A percentile compares a stretch with the other conserved stretches of the same genome.
phyloP scores from a whole-genome alignment of 2,329 filamentous ascomycete genomes.

The Sclerotinia subarctica region DNA sequence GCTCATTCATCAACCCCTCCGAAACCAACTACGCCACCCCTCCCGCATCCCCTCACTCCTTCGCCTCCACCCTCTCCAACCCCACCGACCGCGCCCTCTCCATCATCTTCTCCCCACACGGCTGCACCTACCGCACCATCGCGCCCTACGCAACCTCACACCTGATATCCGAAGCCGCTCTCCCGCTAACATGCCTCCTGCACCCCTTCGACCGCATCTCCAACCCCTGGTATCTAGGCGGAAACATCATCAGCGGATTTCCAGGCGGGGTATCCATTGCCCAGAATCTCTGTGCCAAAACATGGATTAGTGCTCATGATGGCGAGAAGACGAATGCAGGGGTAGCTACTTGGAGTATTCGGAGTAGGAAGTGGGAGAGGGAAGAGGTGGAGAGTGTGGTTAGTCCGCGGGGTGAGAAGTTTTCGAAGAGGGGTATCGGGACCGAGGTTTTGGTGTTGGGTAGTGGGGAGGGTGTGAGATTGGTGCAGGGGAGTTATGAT shows the following conservation, averaged over 20 bases:
- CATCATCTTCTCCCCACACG: constrained; percentile 63
- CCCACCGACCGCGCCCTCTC: constrained; percentile 50
- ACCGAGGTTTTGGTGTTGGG: constrained; percentile 46
- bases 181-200: constrained; percentile 61
- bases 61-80: constrained; percentile 34
- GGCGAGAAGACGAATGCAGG: constrained; percentile 56
- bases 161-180: constrained; percentile 53
- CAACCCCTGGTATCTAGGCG: constrained; percentile 60
- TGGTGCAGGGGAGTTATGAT: constrained; percentile 32
- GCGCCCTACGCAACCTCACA: constrained; percentile 55
- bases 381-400: constrained; percentile 46
- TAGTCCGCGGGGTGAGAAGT: constrained; percentile 29
- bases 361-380: constrained; percentile 44
- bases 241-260: constrained; percentile 54
- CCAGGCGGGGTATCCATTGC: constrained; percentile 58
- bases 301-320: constrained; percentile 62
- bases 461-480: constrained; percentile 44
- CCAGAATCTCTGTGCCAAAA: constrained; percentile 48
- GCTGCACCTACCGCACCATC: constrained; percentile 53
- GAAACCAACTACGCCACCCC: constrained; percentile 26
- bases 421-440: constrained; percentile 27
- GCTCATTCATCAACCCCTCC: background rate
- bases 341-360: constrained; percentile 49
- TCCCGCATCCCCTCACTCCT: constrained; percentile 29
- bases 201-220: constrained; percentile 60